Evolutionary conservation across 176 grass and related monocot species (phyloP), one percentile per base, ranked within the genome.

Genomic region (Cocos nucifera): DNA sequence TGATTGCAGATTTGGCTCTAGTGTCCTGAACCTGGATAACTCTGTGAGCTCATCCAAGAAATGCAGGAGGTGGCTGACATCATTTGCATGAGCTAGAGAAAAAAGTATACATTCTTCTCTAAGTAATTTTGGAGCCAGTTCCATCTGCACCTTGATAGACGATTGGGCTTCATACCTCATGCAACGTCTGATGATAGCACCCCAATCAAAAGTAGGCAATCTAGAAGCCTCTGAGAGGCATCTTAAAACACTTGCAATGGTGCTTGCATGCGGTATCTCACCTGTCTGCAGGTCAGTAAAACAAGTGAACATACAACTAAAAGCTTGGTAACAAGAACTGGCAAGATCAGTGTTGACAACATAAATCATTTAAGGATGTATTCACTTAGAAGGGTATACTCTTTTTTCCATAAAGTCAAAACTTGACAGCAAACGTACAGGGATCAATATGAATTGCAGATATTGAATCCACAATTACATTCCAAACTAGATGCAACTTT

Each of bases 11-110:
- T 78, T 67, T 63, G 77, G 71, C 63, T 97, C 81, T 65, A 91
- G 83, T 81, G 69, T 87, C 70, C 32, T 77, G 73, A 97, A 91
- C 68, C 93, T 85, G 39, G 85, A 62, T 29, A 91, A 54, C 50
- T 97, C 93, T 56, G 78, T 77, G 71, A 97, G 73, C 71, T 91
- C 87, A 75, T 91, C 87, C 72, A 97, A 64, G 65, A 88, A 79
- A 57, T 85, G 80, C 61, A 91, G 70, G 59, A 88, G 81, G 35
- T 81, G 72, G 27, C 87, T 85, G 64, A 78, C 66, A 56, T 85
- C 69, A 67, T 49, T 70, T 70, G 93, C 87, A 65, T 97, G 87
- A 80, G 66, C 72, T 69, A 91, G 57, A 28, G 84, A 80, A 72
- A 97, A 73, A 80, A 78, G 67, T 82, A 97, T 77, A 64, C 87